Base-by-base conservation (phyloP, 148 eudicot species). In the Gaultheria prostrata region DNA sequence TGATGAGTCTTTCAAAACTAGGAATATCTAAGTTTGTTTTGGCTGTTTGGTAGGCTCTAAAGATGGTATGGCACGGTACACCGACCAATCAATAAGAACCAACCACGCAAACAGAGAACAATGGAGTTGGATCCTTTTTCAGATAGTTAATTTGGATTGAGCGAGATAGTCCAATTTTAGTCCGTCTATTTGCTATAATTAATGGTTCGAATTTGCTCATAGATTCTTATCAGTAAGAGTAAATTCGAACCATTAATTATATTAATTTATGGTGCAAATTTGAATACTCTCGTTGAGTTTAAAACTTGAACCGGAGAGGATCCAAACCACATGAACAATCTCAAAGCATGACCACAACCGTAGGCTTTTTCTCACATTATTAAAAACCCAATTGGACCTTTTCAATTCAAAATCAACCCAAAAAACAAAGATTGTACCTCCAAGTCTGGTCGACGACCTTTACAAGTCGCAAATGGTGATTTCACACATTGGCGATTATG, bases 391-490 rank as follows among this genome's bases (percentile, higher is more conserved):
- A 39, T 21, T 28, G 14, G 82, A 63, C 73, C 56, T 61, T 45
- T 80, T 63, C 73, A 50, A 59, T 39, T 80, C 72, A 61, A 80
- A 80, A 24, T 4, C 14, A 61, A 26, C 32, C 1, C 14, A 2
- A 26, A 63, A 14, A 26, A 7, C 28, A 14, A 21, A 20, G 45
- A n/a, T 18, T 18, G 8, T 20, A 8, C 2, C 12, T 8, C 8
- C 18, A 6, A 4, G 12, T 80, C 28, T 80, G n/a, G 71, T 79
- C 82, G 24, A 79, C 65, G 32, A 14, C 32, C 82, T 4, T 1
- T 51, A 61, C 82, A 80, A 63, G 53, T 61, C 49, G 53, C 69
- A 65, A 79, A 21, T 39, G 11, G 43, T 59, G 82, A 26, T 61
- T n/a, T 11, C 6, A 1, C 18, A 13, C 61, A 43, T 26, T 61